Percentiles rank a stretch among this genome's conserved stretches.
phyloP scores from a whole-genome alignment of 495 filamentous ascomycete genomes.

The Friedmanniomyces endolithicus region DNA sequence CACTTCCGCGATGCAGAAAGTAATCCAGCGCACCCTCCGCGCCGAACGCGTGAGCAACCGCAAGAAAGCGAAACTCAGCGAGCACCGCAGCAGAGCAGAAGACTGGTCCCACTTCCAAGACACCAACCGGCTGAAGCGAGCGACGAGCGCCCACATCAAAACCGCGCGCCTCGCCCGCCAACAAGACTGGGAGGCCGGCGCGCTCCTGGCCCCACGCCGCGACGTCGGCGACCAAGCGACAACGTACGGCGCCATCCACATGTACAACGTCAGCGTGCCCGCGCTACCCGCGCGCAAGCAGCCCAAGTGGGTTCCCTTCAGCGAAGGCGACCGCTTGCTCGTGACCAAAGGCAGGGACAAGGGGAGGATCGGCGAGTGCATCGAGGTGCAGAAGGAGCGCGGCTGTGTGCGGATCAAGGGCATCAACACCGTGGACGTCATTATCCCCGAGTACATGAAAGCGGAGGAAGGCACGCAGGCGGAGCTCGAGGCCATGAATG shows the following conservation, averaged over 20 bases:
- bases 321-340: slow-evolving; percentile 61
- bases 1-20: slow-evolving; percentile 52
- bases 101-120: slow-evolving; percentile 5
- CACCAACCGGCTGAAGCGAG: slow-evolving; percentile 21
- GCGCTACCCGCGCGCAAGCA: slow-evolving; percentile 36
- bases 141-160: slow-evolving; percentile 28
- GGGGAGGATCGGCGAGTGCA: slow-evolving; percentile 65
- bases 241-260: slow-evolving; percentile 40
- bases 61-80: slow-evolving; percentile 31
- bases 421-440: slow-evolving; percentile 57
- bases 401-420: slow-evolving; percentile 51
- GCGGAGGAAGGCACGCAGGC: not conserved
- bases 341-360: slow-evolving; percentile 61
- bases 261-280: slow-evolving; percentile 29
- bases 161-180: slow-evolving; percentile 32
- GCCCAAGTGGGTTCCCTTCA: slow-evolving; percentile 38
- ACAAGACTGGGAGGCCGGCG: slow-evolving; percentile 65
- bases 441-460: slow-evolving; percentile 44
- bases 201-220: slow-evolving; percentile 55
- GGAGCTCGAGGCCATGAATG: slow-evolving; percentile 26
- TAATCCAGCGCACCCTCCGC: slow-evolving; percentile 53
- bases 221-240: slow-evolving; percentile 44
- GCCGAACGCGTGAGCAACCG: slow-evolving; percentile 51
- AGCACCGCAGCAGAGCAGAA: not conserved
- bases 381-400: slow-evolving; percentile 40